Conservation (phyloP, 2,329 filamentous ascomycete genomes). For the Huntiella savannae region DNA sequence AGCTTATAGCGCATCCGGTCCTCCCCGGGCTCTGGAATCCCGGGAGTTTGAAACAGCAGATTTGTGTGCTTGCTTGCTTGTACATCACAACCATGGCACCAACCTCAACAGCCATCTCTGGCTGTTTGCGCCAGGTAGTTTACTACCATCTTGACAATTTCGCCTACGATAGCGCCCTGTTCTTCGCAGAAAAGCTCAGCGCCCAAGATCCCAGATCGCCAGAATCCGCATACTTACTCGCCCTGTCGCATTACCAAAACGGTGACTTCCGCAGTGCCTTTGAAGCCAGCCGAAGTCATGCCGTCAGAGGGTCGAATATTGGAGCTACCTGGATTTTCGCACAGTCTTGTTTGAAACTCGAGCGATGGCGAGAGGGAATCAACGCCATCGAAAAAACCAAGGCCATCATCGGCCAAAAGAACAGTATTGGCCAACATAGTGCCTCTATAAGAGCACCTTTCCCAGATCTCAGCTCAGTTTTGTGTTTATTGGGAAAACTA, state of each 20-base stretch:
- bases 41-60: too few relatives aligned
- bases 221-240: slow-evolving; percentile 67
- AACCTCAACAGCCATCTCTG: slow-evolving; percentile 28
- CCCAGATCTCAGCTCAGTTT: slow-evolving; percentile 70
- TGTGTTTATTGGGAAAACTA: slow-evolving; percentile 70
- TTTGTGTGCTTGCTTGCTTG: background rate
- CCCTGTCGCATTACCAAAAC: slow-evolving; percentile 66
- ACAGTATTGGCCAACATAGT: slow-evolving; percentile 65
- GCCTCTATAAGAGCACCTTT: slow-evolving; percentile 53
- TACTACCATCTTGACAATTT: slow-evolving; percentile 73
- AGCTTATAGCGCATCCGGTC: too few relatives aligned
- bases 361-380: slow-evolving; percentile 63
- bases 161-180: slow-evolving; percentile 74
- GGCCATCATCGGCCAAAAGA: slow-evolving; percentile 55
- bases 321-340: slow-evolving; percentile 87
- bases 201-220: slow-evolving; percentile 66
- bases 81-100: slow-evolving; percentile 29
- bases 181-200: slow-evolving; percentile 71
- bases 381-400: slow-evolving; percentile 66
- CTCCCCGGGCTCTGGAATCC: too few relatives aligned
- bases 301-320: slow-evolving; percentile 52
- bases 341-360: slow-evolving; percentile 66
- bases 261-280: slow-evolving; percentile 73
- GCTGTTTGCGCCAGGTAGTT: slow-evolving; percentile 38
- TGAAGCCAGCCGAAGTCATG: slow-evolving; percentile 57